Evolutionary conservation across 2,329 filamentous ascomycete species (phyloP).

Genomic region (Aspergillus jensenii): DNA sequence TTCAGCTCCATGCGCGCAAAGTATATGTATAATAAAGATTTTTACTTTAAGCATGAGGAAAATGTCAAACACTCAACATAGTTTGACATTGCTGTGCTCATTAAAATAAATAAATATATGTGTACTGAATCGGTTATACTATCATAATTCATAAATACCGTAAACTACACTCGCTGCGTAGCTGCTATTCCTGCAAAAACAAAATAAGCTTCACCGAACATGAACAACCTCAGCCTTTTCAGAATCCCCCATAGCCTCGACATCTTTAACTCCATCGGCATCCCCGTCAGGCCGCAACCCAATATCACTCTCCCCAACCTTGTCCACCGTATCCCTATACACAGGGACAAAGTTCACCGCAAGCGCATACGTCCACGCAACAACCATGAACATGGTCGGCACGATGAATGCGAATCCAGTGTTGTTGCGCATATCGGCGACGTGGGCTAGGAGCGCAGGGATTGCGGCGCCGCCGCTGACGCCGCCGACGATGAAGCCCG

Average conservation of each 20-base stretch:
- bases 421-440: slow-evolving; percentile 62
- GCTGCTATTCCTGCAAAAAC: neutral
- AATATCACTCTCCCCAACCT: slow-evolving; percentile 48
- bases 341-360: slow-evolving; percentile 66
- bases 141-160: neutral
- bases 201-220: neutral
- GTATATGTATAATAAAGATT: neutral
- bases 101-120: no score
- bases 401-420: slow-evolving; percentile 67
- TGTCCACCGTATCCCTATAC: slow-evolving; percentile 64
- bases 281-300: slow-evolving; percentile 24
- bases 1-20: neutral
- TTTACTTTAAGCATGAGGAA: neutral
- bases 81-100: no score
- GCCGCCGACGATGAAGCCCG: slow-evolving; percentile 69
- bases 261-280: slow-evolving; percentile 5
- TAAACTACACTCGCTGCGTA: neutral
- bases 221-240: slow-evolving; percentile 11
- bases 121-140: neutral
- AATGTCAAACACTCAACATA: neutral
- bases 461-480: slow-evolving; percentile 73
- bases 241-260: slow-evolving; percentile 10
- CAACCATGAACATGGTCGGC: slow-evolving; percentile 61
- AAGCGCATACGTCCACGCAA: slow-evolving; percentile 57
- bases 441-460: slow-evolving; percentile 68